Evolutionary conservation across 257 asterid species (phyloP).

Genomic region (Solanum chiquidenum): DNA sequence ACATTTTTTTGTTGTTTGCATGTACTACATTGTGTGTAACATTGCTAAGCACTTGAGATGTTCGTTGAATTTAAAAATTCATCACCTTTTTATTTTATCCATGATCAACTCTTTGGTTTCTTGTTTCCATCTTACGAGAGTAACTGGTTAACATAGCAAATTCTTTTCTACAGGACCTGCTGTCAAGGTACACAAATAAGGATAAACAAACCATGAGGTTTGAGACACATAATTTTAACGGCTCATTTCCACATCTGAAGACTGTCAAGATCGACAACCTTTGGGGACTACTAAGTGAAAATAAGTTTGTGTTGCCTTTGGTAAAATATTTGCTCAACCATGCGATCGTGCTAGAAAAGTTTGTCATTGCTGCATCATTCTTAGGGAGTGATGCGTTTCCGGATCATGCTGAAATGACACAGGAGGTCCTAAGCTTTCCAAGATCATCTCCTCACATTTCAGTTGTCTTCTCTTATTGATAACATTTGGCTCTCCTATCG

Average conservation of each 20-base stretch:
- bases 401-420: background rate
- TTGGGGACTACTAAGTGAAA: background rate
- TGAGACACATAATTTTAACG: background rate
- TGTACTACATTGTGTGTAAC: background rate
- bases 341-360: background rate
- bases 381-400: background rate
- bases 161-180: background rate
- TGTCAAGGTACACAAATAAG: background rate
- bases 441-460: background rate
- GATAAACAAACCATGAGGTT: background rate
- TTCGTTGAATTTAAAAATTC: background rate
- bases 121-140: no score
- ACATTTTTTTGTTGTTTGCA: background rate
- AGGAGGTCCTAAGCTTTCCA: background rate
- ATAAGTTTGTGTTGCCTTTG: background rate
- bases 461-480: background rate
- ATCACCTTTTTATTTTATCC: background rate
- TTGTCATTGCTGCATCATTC: background rate
- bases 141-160: background rate
- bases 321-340: background rate
- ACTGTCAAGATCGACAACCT: background rate
- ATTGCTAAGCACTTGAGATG: background rate
- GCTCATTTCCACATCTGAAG: background rate
- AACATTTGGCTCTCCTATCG: background rate
- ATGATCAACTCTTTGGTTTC: background rate